phyloP scores from a whole-genome alignment of 768 basidiomycete species.

The Termitomyces sp. region DNA sequence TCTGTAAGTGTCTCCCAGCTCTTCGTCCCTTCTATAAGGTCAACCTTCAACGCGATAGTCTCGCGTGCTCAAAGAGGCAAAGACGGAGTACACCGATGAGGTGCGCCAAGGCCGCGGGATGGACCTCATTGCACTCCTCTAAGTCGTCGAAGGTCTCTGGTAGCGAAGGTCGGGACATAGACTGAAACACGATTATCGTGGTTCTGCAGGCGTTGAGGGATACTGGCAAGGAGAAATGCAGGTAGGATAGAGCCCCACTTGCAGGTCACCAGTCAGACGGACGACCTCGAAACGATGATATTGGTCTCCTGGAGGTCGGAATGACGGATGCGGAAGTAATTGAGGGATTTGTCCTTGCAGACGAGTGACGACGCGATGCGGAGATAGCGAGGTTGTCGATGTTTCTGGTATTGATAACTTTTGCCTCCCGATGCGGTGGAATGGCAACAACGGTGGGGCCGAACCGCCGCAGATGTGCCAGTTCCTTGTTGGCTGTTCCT shows the following conservation, averaged over 20 bases:
- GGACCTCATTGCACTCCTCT: neutral
- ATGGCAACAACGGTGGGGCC: constrained; percentile 45
- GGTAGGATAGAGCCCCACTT: constrained; percentile 49
- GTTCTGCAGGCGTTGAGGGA: constrained; percentile 45
- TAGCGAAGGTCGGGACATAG: constrained; percentile 36
- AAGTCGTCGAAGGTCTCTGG: constrained; percentile 42
- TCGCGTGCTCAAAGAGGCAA: constrained; percentile 44
- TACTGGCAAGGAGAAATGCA: constrained; percentile 44
- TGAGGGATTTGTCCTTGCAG: constrained; percentile 25
- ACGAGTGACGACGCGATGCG: constrained; percentile 45
- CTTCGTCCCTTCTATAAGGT: constrained; percentile 42
- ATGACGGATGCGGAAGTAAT: no score
- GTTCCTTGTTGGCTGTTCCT: constrained; percentile 28
- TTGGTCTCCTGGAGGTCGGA: no score
- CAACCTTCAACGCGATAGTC: constrained; percentile 41
- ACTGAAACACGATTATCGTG: constrained; percentile 38
- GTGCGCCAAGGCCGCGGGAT: no score
- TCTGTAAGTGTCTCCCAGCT: constrained; percentile 39
- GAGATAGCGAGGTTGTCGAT: constrained; percentile 52
- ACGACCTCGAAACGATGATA: constrained; percentile 37
- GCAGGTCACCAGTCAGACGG: constrained; percentile 18
- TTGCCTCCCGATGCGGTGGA: constrained; percentile 38
- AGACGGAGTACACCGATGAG: no score
- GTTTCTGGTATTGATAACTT: constrained; percentile 42
- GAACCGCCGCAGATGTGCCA: constrained; percentile 45